phyloP scores from a whole-genome alignment of 345 rosid species.

The Diplotaxis tenuifolia region DNA sequence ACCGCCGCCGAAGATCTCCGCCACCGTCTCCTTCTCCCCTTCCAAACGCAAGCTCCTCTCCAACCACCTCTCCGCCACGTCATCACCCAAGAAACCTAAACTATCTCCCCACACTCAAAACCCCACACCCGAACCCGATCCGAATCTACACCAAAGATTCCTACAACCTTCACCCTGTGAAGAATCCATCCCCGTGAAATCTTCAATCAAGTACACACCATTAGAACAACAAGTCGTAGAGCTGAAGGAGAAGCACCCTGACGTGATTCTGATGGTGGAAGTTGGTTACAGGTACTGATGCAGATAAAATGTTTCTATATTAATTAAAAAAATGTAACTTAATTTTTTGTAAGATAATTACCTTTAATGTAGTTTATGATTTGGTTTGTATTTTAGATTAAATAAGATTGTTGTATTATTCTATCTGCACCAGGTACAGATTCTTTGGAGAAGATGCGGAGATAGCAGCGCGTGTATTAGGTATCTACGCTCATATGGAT shows the following conservation, averaged over 20 bases:
- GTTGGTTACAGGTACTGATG: conserved; percentile 89
- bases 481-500: conserved; percentile 77
- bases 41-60: conserved; percentile 74
- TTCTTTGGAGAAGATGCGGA: conserved; percentile 94
- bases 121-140: conserved; percentile 36
- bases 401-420: too few relatives aligned
- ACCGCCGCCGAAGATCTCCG: conserved; percentile 52
- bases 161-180: conserved; percentile 21
- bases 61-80: conserved; percentile 38
- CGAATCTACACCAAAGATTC: conserved; percentile 52
- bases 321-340: too few relatives aligned
- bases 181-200: conserved; percentile 1
- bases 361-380: too few relatives aligned
- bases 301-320: too few relatives aligned
- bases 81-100: conserved; percentile 49
- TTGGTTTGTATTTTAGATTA: too few relatives aligned
- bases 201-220: conserved; percentile 63
- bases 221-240: conserved; percentile 80
- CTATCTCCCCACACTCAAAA: conserved; percentile 55
- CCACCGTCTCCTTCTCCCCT: conserved; percentile 71
- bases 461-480: conserved; percentile 68
- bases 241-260: conserved; percentile 60
- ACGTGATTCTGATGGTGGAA: conserved; percentile 84
- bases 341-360: too few relatives aligned
- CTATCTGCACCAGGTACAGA: too few relatives aligned